Base-by-base conservation (phyloP, 139 green algal genomes). In the Micromonas commoda region DNA sequence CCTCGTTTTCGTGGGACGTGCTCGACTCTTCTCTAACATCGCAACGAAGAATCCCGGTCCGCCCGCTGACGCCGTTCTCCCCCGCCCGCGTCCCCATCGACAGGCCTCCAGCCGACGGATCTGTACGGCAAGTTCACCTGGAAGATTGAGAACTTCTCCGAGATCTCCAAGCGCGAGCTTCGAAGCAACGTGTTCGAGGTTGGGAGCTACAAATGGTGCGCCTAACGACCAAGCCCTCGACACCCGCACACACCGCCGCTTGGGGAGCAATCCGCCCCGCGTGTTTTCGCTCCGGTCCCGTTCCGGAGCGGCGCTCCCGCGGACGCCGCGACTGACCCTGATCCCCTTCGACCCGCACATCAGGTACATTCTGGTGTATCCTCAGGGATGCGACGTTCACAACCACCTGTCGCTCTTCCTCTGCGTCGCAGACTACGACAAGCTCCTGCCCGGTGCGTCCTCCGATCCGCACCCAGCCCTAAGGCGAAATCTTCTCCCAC, bases 371-470 rank as follows among this genome's bases (percentile, higher is more conserved):
- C 80, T 98, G 39, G 92, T 98, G 0, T 98, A 98, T 78, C 94
- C 94, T 0, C 91, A 97, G 54, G 94, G 94, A 31, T 98, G 94
- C 76, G 94, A 98, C 76, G 94, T 98, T 21, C 92, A 87, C 88
- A 97, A 98, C 82, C 94, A 98, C 85, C 87, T 98, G 13, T 97
- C 91, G 0, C 86, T 98, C 19, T 98, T 98, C 85, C 89, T 98
- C 20, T 98, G 94, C 74, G 94, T 98, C 9, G 94, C 94, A 26
- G 94, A 98, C 82, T 98, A 98, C 69, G 94, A 98, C 87, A 98
- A 97, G 84, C 90, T 98, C 34, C 86, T 98, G 54, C 94, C 94
- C 86, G 91, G 91, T 95, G 63, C 16, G 83, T 71, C 32, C n/a
- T 26, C 19, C 19, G 19, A 20, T 20, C 19, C 20, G 20, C 20